Percentiles rank a stretch among this genome's conserved stretches.
Conservation (phyloP, 108 stramenopile genomes). For the Pseudonitzschia pungens region DNA sequence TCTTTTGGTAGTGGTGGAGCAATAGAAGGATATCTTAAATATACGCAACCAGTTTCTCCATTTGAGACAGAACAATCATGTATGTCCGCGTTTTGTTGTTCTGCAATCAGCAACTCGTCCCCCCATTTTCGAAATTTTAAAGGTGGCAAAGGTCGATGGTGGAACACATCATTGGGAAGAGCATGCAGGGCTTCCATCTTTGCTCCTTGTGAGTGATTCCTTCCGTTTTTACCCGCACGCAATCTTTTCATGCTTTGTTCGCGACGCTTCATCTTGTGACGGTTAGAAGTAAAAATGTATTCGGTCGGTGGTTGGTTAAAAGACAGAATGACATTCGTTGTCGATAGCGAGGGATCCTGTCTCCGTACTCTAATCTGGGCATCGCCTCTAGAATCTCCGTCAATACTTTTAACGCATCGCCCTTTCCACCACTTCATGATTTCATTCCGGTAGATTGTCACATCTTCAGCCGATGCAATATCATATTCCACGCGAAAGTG, state of each 20-base stretch:
- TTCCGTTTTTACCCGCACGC: not conserved
- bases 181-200: slow-evolving; percentile 1
- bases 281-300: not conserved
- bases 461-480: slow-evolving; percentile 9
- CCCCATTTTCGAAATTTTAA: slow-evolving; percentile 29
- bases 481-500: slow-evolving; percentile 16
- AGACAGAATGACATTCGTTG: not conserved
- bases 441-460: not conserved
- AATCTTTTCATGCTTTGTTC: not conserved
- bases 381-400: not conserved
- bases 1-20: slow-evolving; percentile 3
- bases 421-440: slow-evolving; percentile 20
- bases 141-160: not conserved
- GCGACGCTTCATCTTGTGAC: not conserved
- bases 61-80: not conserved
- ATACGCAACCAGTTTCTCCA: not conserved
- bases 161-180: not conserved
- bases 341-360: not conserved
- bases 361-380: not conserved
- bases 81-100: not conserved
- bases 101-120: slow-evolving; percentile 10
- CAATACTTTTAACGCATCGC: not conserved
- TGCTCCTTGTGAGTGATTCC: not conserved
- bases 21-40: slow-evolving; percentile 1
- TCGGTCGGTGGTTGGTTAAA: not conserved